Evolutionary conservation across 768 basidiomycete species (phyloP).

Genomic region (Phlebiopsis flavidoalba): DNA sequence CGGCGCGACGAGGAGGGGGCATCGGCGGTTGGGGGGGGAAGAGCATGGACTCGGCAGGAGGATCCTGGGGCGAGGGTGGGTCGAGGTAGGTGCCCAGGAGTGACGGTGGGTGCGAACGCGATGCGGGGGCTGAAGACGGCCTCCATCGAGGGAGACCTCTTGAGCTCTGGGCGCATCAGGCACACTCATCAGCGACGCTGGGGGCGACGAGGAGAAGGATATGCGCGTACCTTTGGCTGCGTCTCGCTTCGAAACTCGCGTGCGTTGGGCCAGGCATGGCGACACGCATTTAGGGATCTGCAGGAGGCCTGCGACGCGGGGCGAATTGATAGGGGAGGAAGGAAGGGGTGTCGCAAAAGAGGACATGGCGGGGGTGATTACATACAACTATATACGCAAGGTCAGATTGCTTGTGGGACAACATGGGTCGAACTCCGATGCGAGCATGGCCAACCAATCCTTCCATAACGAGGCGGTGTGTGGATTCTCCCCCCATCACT

Average conservation of each 20-base stretch:
- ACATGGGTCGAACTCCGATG: background rate
- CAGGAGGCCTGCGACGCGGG: conserved; percentile 1
- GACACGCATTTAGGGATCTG: conserved; percentile 3
- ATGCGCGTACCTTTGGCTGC: conserved; percentile 28
- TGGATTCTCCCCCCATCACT: conserved; percentile 4
- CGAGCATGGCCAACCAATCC: background rate
- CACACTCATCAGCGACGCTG: background rate
- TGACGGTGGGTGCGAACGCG: conserved; percentile 55
- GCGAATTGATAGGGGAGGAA: conserved; percentile 12
- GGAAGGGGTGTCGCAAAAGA: conserved; percentile 15
- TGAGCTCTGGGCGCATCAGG: conserved; percentile 27
- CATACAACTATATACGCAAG: conserved; percentile 14
- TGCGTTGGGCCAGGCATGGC: conserved; percentile 47
- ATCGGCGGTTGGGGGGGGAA: conserved; percentile 47
- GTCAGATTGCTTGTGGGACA: conserved; percentile 10
- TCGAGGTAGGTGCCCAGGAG: conserved; percentile 55
- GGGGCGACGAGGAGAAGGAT: conserved; percentile 10
- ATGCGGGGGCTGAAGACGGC: conserved; percentile 34
- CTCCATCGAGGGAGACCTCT: conserved; percentile 43
- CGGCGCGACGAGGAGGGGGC: conserved; percentile 9
- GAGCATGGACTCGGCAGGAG: conserved; percentile 41
- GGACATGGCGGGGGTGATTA: conserved; percentile 10
- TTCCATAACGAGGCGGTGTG: background rate
- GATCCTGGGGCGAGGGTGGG: conserved; percentile 32
- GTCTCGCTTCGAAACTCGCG: conserved; percentile 33